Evolutionary conservation across 2,329 filamentous ascomycete species (phyloP), one percentile per base, ranked within the genome.

Genomic region (Zalaria obscura): DNA sequence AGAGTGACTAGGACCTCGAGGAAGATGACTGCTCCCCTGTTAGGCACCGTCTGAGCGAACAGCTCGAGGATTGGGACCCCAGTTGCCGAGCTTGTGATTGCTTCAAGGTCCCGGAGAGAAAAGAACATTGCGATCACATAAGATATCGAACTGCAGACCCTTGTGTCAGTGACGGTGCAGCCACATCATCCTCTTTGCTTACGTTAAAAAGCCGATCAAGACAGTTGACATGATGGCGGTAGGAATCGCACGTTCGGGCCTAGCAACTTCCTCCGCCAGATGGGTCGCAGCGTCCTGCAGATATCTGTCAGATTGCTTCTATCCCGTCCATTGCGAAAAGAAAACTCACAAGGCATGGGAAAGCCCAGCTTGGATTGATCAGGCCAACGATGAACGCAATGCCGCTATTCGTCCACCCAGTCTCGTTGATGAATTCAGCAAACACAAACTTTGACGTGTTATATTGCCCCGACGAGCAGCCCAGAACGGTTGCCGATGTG

Each of bases 351-450:
- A 18, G 18, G 18, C 18, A 18, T 18, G 18, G 18, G 18, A 18
- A 18, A 18, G 18, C 18, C 18, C 18, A 18, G 18, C 18, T 18
- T 18, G 69, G 67, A 47, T 76, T 72, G 0, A 76, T 62, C 1
- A 76, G 64, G 4, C 73, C 72, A 0, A 68, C 66, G 47, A 76
- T 75, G 68, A 70, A 76, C 11, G 67, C 65, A 0, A 75, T 67
- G 2, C 71, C 71, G 38, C 73, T 63, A 55, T 42, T 42, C 1
- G 58, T 54, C 72, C 72, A 76, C 10, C 71, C 65, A 1, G 64
- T 68, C 38, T 65, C 50, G 49, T 69, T 69, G 42, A 66, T 62
- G 70, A 71, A 75, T 0, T 49, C 52, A 0, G 66, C 68, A 39
- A 75, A 76, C 1, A 72, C 70, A 44, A 75, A 75, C 0, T 42